phyloP scores from a whole-genome alignment of 805 yeast species.

The Barnettozyma pratensis region DNA sequence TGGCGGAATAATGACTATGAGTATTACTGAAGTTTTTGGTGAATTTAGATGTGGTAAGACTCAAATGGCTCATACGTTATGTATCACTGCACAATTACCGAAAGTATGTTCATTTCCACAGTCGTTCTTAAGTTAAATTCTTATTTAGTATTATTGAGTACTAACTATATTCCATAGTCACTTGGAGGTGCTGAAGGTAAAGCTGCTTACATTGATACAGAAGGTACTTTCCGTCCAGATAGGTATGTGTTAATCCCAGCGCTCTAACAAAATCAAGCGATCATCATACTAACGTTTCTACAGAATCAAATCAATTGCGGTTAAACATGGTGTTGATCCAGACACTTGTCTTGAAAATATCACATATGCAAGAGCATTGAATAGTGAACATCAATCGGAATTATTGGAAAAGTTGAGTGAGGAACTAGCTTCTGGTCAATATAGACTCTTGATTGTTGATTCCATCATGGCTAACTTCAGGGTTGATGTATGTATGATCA shows the following conservation, averaged over 20 bases:
- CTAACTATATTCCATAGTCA: slow-evolving; percentile 21
- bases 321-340: slow-evolving; percentile 62
- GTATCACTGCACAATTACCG: slow-evolving; percentile 72
- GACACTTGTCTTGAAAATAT: slow-evolving; percentile 66
- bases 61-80: slow-evolving; percentile 74
- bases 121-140: too few relatives aligned
- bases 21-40: slow-evolving; percentile 75
- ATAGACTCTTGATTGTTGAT: slow-evolving; percentile 52
- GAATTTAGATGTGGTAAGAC: slow-evolving; percentile 80
- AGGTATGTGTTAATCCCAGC: slow-evolving; percentile 28
- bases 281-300: neutral
- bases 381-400: slow-evolving; percentile 77
- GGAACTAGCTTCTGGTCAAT: slow-evolving; percentile 63
- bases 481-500: slow-evolving; percentile 44
- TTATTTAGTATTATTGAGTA: neutral
- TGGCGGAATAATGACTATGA: slow-evolving; percentile 74
- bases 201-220: slow-evolving; percentile 75
- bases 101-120: slow-evolving; percentile 26
- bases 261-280: neutral
- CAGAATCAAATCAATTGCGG: slow-evolving; percentile 60
- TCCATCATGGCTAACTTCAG: slow-evolving; percentile 77
- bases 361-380: slow-evolving; percentile 70
- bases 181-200: slow-evolving; percentile 82
- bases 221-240: slow-evolving; percentile 78
- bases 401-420: slow-evolving; percentile 61